phyloP scores from a whole-genome alignment of 2,329 filamentous ascomycete genomes.

The Fusarium udum region DNA sequence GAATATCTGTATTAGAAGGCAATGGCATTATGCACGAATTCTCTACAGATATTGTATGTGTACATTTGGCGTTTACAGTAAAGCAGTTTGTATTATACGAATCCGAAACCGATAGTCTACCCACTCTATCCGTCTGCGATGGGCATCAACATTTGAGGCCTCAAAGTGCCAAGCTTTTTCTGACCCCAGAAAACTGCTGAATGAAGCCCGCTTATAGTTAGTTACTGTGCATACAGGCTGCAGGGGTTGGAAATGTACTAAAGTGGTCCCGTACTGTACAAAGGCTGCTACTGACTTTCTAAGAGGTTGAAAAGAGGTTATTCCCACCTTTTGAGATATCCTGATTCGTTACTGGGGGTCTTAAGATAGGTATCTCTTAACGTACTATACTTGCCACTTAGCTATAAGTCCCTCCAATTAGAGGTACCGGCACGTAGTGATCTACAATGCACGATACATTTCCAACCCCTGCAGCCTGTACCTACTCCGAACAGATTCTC shows the following conservation, averaged over 20 bases:
- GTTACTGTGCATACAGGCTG: neutral
- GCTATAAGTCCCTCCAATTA: neutral
- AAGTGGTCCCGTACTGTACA: neutral
- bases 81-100: neutral
- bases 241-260: neutral
- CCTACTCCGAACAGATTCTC: neutral
- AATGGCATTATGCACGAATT: neutral
- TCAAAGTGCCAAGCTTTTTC: slow-evolving; percentile 23
- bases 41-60: neutral
- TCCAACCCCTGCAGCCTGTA: neutral
- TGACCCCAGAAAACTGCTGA: slow-evolving; percentile 7
- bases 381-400: neutral
- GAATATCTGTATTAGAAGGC: neutral
- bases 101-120: neutral
- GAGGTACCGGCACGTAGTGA: neutral
- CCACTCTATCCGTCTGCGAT: neutral
- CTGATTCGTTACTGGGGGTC: neutral
- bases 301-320: neutral
- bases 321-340: neutral
- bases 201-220: slow-evolving; percentile 10
- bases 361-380: neutral
- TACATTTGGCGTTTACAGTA: neutral
- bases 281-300: neutral
- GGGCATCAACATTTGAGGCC: slow-evolving; percentile 3
- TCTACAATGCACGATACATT: neutral